Base-by-base conservation (phyloP, 2,329 filamentous ascomycete genomes). In the Aureobasidium sp. region DNA sequence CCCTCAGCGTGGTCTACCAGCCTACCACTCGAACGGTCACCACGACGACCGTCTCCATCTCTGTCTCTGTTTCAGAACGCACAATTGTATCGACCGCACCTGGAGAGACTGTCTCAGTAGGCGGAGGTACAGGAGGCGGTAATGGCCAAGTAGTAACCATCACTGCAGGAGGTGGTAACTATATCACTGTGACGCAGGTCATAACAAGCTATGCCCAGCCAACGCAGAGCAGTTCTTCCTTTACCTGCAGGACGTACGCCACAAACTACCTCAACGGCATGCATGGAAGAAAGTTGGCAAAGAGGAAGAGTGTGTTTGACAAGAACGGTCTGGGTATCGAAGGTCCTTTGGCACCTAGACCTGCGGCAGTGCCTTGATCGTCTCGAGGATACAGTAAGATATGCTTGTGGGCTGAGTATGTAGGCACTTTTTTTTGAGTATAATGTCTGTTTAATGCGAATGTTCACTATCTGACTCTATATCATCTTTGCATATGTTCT, bases 221-320 rank as follows among this genome's bases (percentile, higher is more conserved):
- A 5, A 55, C 49, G 21, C 61, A 53, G 35, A 42, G 29, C 12
- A 57, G 44, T 22, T 58, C 56, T 12, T 57, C 40, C 4, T 64
- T 60, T 32, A 60, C 62, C 4, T 64, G 63, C 44, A 51, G 63
- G 21, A 64, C 59, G 11, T 61, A 60, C 24, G 53, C 59, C 19
- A 64, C 63, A 5, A 63, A 64, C 30, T 64, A 65, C 48, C 55
- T 64, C 37, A 63, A 62, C 22, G 58, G 58, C 1, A 25, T 44
- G 41, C 56, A 59, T 19, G 53, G 57, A 48, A 34, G 54, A 11
- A 56, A 49, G 41, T 39, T 35, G 27, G 8, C 19, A 5, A 34
- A 3, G 42, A 60, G 55, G 54, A 55, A 58, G 41, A 62, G 58
- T 55, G 56, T 62, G 24, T 61, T 60, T 35, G 60, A 60, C 40